phyloP scores from a whole-genome alignment of 495 filamentous ascomycete species.

The Cercophora samala region DNA sequence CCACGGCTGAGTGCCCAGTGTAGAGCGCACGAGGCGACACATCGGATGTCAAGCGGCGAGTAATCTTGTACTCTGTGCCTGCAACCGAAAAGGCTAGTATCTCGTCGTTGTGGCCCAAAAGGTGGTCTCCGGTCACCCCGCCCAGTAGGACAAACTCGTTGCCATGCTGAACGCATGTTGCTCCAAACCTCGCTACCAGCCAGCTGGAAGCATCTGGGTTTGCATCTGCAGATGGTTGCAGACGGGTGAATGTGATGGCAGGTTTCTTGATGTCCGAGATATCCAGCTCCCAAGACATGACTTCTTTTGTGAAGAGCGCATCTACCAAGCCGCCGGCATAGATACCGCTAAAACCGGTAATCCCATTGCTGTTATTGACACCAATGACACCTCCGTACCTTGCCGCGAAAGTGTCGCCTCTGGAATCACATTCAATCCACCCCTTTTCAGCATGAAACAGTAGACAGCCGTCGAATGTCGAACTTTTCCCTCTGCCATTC shows the following conservation, averaged over 20 bases:
- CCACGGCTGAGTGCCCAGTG: slow-evolving; percentile 56
- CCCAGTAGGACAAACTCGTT: slow-evolving; percentile 43
- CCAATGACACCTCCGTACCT: slow-evolving; percentile 59
- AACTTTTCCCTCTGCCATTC: slow-evolving; percentile 21
- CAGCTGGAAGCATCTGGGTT: slow-evolving; percentile 1
- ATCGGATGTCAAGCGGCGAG: slow-evolving; percentile 7
- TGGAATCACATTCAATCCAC: slow-evolving; percentile 43
- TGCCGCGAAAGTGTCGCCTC: slow-evolving; percentile 39
- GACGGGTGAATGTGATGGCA: slow-evolving; percentile 17
- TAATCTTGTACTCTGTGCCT: slow-evolving; percentile 13
- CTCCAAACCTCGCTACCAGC: slow-evolving; percentile 32
- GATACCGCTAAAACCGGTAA: slow-evolving; percentile 47
- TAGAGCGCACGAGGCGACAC: slow-evolving; percentile 56
- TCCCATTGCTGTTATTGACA: slow-evolving; percentile 18
- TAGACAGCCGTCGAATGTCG: slow-evolving; percentile 58
- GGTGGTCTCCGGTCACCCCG: slow-evolving; percentile 44
- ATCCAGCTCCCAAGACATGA: slow-evolving; percentile 51
- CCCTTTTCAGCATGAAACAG: slow-evolving; percentile 56
- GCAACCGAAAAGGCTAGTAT: slow-evolving; percentile 26
- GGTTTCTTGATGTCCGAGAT: slow-evolving; percentile 29
- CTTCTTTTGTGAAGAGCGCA: slow-evolving; percentile 55
- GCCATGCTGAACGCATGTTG: slow-evolving; percentile 23
- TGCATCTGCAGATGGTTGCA: background rate
- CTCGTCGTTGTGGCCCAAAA: slow-evolving; percentile 34
- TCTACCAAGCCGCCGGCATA: slow-evolving; percentile 66